These are phyloP conservation scores for Scenedesmus sp. DNA, from an alignment of 163 green algal genomes.

Conservation along the genomic window DNA sequence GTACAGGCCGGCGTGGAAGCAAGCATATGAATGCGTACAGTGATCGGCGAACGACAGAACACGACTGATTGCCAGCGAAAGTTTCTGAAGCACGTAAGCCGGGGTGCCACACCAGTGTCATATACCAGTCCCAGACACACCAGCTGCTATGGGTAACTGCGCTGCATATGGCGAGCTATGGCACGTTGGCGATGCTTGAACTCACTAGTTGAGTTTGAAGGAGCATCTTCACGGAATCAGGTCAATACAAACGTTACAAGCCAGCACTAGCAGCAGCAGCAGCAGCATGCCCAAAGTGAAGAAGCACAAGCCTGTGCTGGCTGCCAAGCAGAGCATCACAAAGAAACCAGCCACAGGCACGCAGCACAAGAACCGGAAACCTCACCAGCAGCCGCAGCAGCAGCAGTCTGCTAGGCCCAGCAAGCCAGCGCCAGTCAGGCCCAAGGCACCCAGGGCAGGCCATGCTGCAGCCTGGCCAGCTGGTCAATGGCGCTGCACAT, in stretches of 20 bases:
- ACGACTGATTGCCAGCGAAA: too few species aligned
- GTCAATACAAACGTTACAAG: background rate
- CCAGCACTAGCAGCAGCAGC: slow-evolving; percentile 1
- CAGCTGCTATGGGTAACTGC: background rate
- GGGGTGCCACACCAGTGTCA: background rate
- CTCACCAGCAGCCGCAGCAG: slow-evolving; percentile 2
- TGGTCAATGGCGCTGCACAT: slow-evolving; percentile 16
- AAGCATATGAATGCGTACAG: background rate
- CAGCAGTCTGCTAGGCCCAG: background rate
- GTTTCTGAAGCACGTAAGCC: background rate
- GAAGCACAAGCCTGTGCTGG: slow-evolving; percentile 33
- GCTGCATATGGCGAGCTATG: background rate
- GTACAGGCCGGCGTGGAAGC: background rate
- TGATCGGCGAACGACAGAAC: too few species aligned
- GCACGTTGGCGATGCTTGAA: background rate
- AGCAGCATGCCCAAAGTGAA: slow-evolving; percentile 34
- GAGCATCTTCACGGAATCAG: background rate
- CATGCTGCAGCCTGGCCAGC: background rate
- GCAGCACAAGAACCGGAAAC: background rate
- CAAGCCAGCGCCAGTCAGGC: background rate
- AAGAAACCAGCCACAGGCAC: background rate
- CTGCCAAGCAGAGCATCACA: background rate
- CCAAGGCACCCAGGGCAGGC: background rate
- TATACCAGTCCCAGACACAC: slow-evolving; percentile 3
- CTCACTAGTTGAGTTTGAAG: background rate